Evolutionary conservation across 1,284 basidiomycete genomes (phyloP), one percentile per base, ranked within the genome.

Genomic region (Ceratobasidium sp.): DNA sequence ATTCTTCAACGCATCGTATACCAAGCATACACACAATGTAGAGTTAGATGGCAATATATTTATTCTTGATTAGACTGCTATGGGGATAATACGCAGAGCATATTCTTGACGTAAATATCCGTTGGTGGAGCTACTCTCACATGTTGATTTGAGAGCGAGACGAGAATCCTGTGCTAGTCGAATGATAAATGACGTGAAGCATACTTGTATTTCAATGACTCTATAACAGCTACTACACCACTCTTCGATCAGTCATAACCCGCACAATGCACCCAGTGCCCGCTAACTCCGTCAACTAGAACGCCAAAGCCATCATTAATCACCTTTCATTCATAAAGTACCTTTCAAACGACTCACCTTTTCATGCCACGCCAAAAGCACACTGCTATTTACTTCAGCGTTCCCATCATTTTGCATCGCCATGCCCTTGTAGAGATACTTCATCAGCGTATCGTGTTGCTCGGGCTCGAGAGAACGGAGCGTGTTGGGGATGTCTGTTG

Each of bases 381-480:
- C 96, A 81, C 95, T 96, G 59, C 94, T 94, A 81, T 91, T 94
- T 81, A 94, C 91, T 83, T 95, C 95, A 70, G 91, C 92, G 26
- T 52, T 44, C 42, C 15, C 44, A 90, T 91, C 94, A 64, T 91
- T 94, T 13, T 93, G 91, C 87, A 91, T 89, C 6, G 88, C 94
- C 94, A 96, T 96, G 44, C 93, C 96, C 87, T 99, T 99, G 91
- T 99, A 99, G 33, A 99, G 87, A 83, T 98, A 99, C 84, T 98
- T 98, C 97, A 99, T 99, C 77, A 99, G 88, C 48, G 92, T 94
- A 83, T 98, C 97, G 82, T 98, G 96, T 80, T 94, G 89, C 65
- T 95, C 92, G 79, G 91, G 89, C 7, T 91, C 90, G 56, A 99
- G 89, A 0, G 89, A 84, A 83, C 93, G 93, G 83, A 99, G 88